Conservation (phyloP, 306 rosid species). For the Cicer judaicum region DNA sequence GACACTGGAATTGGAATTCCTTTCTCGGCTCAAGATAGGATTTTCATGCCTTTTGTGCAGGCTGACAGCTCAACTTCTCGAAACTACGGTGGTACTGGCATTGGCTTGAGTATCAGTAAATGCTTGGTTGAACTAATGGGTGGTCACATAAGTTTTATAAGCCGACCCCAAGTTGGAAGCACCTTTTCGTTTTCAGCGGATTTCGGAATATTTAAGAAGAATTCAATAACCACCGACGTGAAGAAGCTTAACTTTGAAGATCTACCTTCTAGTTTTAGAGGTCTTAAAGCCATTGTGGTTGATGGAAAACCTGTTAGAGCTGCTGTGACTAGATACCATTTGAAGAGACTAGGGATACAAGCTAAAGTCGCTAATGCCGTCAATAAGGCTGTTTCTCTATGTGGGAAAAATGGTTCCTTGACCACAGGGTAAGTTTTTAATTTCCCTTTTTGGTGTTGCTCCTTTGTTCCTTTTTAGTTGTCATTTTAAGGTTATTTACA, state of each 20-base stretch:
- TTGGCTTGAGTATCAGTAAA: slow-evolving; percentile 96
- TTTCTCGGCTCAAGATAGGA: slow-evolving; percentile 76
- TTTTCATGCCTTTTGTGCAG: slow-evolving; percentile 96
- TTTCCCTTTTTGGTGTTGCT: not conserved
- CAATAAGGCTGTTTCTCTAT: slow-evolving; percentile 62
- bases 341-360: slow-evolving; percentile 87
- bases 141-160: slow-evolving; percentile 79
- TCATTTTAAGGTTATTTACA: no score
- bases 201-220: slow-evolving; percentile 70
- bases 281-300: slow-evolving; percentile 80
- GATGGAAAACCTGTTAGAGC: slow-evolving; percentile 96
- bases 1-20: slow-evolving; percentile 98
- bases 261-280: slow-evolving; percentile 79
- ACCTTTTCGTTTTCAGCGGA: slow-evolving; percentile 85
- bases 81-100: slow-evolving; percentile 97
- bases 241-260: slow-evolving; percentile 78
- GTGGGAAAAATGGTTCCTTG: slow-evolving; percentile 67
- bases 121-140: slow-evolving; percentile 97
- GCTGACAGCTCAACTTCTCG: slow-evolving; percentile 98
- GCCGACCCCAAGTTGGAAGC: slow-evolving; percentile 87
- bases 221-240: slow-evolving; percentile 47
- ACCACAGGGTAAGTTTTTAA: slow-evolving; percentile 62
- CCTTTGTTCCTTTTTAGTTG: no score
- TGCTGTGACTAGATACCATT: slow-evolving; percentile 86
- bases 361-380: slow-evolving; percentile 69